phyloP scores from a whole-genome alignment of 768 basidiomycete species.

The Suillus plorans region DNA sequence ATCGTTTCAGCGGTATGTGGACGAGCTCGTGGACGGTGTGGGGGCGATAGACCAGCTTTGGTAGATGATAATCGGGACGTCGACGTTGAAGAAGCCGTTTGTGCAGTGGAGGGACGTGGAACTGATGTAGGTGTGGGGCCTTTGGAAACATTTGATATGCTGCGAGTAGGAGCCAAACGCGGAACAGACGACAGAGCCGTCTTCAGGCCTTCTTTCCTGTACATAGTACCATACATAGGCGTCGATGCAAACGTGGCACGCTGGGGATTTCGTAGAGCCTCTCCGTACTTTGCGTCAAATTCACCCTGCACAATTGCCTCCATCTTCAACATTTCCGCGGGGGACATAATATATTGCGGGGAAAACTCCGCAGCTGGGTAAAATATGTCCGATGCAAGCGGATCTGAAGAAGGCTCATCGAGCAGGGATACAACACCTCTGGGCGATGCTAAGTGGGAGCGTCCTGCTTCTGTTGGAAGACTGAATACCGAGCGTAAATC shows the following conservation, averaged over 20 bases:
- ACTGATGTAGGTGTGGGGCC: constrained; percentile 19
- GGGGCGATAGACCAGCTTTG: constrained; percentile 45
- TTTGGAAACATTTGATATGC: constrained; percentile 17
- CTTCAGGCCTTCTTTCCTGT: constrained; percentile 25
- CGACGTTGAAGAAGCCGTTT: constrained; percentile 17
- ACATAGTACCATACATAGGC: constrained; percentile 32
- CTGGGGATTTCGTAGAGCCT: constrained; percentile 24
- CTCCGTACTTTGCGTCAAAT: constrained; percentile 19
- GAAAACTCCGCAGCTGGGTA: constrained; percentile 43
- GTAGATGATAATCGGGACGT: constrained; percentile 27
- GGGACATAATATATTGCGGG: constrained; percentile 67
- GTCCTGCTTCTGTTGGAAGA: constrained; percentile 44
- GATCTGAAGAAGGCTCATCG: constrained; percentile 44
- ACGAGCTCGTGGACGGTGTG: constrained; percentile 43
- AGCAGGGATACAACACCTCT: constrained; percentile 39
- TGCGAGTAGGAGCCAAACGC: constrained; percentile 20
- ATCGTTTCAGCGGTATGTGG: constrained; percentile 14
- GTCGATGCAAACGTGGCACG: constrained; percentile 41
- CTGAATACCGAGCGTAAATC: constrained; percentile 58
- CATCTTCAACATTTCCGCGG: constrained; percentile 60
- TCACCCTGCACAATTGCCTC: constrained; percentile 49
- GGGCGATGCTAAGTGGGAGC: constrained; percentile 20
- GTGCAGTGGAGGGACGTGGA: constrained; percentile 38
- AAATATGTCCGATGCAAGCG: constrained; percentile 36
- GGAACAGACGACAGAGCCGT: constrained; percentile 29